A percentile compares a stretch with the other conserved stretches of the same genome.
phyloP scores from a whole-genome alignment of 495 filamentous ascomycete species.

The Aspergillus cavernicola region DNA sequence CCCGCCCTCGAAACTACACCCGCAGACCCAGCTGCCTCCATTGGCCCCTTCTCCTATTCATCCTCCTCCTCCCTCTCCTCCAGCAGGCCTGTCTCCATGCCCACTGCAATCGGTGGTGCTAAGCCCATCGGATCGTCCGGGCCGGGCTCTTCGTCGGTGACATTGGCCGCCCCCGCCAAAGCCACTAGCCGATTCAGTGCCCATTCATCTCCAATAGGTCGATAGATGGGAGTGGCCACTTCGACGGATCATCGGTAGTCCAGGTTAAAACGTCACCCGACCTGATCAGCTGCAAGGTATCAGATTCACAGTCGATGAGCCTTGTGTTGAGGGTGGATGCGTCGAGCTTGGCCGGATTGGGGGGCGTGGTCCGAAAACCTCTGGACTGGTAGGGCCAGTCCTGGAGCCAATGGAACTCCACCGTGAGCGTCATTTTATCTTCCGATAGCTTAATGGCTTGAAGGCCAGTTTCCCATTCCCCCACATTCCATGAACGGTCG shows the following conservation, averaged over 20 bases:
- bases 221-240: not conserved
- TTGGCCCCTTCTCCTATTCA: not conserved
- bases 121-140: not conserved
- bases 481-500: slow-evolving; percentile 1
- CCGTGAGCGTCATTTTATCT: slow-evolving; percentile 1
- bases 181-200: not conserved
- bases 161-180: not conserved
- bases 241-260: not conserved
- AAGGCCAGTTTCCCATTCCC: not conserved
- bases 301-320: not conserved
- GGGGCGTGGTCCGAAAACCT: not conserved
- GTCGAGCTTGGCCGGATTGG: not conserved
- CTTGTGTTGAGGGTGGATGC: not conserved
- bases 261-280: not conserved
- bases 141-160: not conserved
- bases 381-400: not conserved
- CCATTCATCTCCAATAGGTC: not conserved
- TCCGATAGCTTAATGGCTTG: slow-evolving; percentile 1
- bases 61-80: not conserved
- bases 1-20: not conserved
- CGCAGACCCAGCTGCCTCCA: not conserved
- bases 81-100: not conserved
- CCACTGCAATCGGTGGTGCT: not conserved
- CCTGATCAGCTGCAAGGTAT: not conserved
- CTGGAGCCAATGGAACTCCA: slow-evolving; percentile 10